A percentile compares a stretch with the other conserved stretches of the same genome.
Conservation (phyloP, 108 stramenopile genomes). For the Nitzschia sp. region DNA sequence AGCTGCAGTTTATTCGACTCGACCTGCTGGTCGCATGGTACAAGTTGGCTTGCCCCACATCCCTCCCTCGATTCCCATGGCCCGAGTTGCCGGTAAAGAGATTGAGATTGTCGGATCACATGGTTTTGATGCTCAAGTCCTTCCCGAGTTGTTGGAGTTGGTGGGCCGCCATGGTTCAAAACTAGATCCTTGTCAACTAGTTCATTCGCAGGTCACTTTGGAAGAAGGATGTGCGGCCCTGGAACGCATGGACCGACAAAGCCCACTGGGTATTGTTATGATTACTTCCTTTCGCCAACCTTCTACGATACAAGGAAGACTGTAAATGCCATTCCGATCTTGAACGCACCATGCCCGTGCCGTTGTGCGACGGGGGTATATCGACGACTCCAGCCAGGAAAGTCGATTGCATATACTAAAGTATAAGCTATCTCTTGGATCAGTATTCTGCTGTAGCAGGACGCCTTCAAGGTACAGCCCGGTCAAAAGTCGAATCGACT, state of each 20-base stretch:
- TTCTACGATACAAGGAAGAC: too few species aligned
- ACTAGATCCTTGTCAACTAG: slow-evolving; percentile 51
- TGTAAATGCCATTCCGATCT: too few species aligned
- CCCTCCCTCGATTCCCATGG: slow-evolving; percentile 65
- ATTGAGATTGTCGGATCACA: slow-evolving; percentile 75
- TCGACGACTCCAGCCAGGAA: too few species aligned
- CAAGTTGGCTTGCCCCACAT: slow-evolving; percentile 82
- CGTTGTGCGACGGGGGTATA: too few species aligned
- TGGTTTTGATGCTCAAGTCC: slow-evolving; percentile 65
- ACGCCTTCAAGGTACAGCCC: too few species aligned
- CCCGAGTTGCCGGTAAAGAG: slow-evolving; percentile 69
- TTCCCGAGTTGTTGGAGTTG: slow-evolving; percentile 54
- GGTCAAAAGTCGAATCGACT: too few species aligned
- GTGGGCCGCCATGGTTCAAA: slow-evolving; percentile 35
- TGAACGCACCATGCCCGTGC: too few species aligned
- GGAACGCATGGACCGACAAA: slow-evolving; percentile 66
- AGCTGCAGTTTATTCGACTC: slow-evolving; percentile 56
- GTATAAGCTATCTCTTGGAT: too few species aligned
- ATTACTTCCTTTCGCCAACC: slow-evolving; percentile 73
- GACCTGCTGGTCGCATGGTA: slow-evolving; percentile 66
- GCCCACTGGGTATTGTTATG: slow-evolving; percentile 76
- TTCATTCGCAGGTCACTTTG: slow-evolving; percentile 61
- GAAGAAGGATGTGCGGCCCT: slow-evolving; percentile 67
- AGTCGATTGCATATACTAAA: too few species aligned
- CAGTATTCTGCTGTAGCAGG: too few species aligned